These are phyloP conservation scores for Lineolata rhizophorae DNA, from an alignment of 495 filamentous ascomycete genomes.

Conservation along the genomic window DNA sequence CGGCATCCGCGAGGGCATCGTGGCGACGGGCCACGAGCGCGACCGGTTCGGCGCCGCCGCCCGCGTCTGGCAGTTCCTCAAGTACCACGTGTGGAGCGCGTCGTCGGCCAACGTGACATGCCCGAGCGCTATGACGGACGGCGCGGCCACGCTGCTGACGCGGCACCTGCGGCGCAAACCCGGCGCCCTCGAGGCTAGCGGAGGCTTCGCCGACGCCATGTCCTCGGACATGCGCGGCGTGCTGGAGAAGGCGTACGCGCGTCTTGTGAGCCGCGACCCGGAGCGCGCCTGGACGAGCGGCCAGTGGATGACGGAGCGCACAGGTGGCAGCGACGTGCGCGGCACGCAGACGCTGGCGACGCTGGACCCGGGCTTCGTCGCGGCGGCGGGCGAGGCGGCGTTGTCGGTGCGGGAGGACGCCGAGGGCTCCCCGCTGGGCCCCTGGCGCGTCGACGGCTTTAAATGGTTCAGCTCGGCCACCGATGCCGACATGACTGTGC, in stretches of 20 bases:
- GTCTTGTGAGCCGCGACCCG: constrained; percentile 34
- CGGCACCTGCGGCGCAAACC: too few species aligned
- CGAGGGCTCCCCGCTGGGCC: constrained; percentile 28
- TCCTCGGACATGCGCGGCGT: constrained; percentile 14
- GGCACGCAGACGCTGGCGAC: constrained; percentile 45
- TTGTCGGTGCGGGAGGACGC: constrained; percentile 6
- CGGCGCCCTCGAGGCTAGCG: too few species aligned
- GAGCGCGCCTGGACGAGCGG: constrained; percentile 47
- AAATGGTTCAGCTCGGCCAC: constrained; percentile 64
- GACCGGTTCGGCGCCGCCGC: constrained; percentile 7
- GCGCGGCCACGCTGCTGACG: constrained; percentile 38
- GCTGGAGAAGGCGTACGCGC: constrained; percentile 27
- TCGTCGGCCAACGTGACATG: constrained; percentile 41
- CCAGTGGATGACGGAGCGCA: constrained; percentile 76
- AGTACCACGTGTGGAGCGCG: constrained; percentile 41
- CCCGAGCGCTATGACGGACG: constrained; percentile 50
- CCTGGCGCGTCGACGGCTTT: constrained; percentile 42
- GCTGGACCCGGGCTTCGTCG: constrained; percentile 10
- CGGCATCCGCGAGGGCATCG: constrained; percentile 29
- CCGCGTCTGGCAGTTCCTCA: constrained; percentile 30
- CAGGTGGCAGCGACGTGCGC: constrained; percentile 51
- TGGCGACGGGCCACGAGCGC: constrained; percentile 31
- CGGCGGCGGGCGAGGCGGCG: constrained; percentile 2
- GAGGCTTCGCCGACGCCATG: constrained; percentile 4
- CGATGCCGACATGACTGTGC: constrained; percentile 43